Conservation (phyloP, 1,284 basidiomycete species). For the Paramarasmius palmivorus region DNA sequence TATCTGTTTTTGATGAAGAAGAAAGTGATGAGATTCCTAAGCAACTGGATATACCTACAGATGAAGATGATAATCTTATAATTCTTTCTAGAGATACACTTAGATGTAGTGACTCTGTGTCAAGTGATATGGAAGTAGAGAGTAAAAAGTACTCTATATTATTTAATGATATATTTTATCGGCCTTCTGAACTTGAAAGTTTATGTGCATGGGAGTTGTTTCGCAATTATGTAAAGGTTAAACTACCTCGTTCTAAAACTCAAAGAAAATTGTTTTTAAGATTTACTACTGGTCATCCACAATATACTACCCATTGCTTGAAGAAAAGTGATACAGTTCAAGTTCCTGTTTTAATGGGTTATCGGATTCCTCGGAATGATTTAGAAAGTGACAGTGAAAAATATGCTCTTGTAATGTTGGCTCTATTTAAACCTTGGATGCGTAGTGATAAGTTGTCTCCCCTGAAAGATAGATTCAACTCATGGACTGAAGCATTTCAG, state of each 20-base stretch:
- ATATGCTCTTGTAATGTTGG: conserved; percentile 16
- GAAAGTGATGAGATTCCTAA: background rate
- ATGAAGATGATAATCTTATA: conserved; percentile 9
- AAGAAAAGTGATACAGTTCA: conserved; percentile 10
- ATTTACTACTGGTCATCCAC: conserved; percentile 15
- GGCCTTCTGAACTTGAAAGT: conserved; percentile 10
- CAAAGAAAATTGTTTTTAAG: conserved; percentile 8
- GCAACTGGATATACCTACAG: conserved; percentile 1
- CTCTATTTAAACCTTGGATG: conserved; percentile 17
- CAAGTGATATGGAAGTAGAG: no score
- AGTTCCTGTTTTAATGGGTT: conserved; percentile 17
- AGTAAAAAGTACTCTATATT: conserved; percentile 5
- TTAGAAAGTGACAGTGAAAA: background rate
- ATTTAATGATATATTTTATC: conserved; percentile 16
- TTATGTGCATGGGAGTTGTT: conserved; percentile 17
- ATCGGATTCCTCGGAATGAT: conserved; percentile 16
- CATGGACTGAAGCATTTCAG: no score
- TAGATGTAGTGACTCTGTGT: background rate
- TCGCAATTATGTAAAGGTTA: conserved; percentile 9
- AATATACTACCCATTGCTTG: conserved; percentile 11
- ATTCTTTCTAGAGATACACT: background rate
- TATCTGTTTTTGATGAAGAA: background rate
- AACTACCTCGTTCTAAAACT: conserved; percentile 10
- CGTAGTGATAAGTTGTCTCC: no score
- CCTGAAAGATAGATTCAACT: no score